Evolutionary conservation across 139 green algal species (phyloP), one percentile per base, ranked within the genome.

Genomic region (Trebouxia sp.): DNA sequence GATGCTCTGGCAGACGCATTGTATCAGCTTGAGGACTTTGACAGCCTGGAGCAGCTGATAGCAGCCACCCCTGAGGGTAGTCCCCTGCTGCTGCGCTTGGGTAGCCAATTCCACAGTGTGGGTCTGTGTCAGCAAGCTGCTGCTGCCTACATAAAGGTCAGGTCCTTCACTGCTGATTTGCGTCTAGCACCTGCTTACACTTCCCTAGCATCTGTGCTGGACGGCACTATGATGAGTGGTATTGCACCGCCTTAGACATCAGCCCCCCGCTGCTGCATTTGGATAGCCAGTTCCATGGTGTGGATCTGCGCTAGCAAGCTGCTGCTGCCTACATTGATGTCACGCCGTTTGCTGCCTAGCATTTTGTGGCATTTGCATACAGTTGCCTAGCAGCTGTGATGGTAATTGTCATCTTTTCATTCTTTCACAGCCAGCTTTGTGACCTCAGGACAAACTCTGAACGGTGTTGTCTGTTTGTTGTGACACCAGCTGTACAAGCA

Each of bases 61-160:
- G 80, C 91, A 51, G 86, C 86, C 32, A 81, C 95, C 55, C 89
- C 92, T 10, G 92, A 96, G 20, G 87, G 86, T 26, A 81, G 69
- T 43, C 84, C 82, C 14, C 83, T 94, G 70, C 89, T 96, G 69
- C 30, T 78, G 39, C 78, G 86, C 69, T 87, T 95, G 7, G 91
- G 91, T 0, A 84, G 89, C 47, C 91, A 90, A 80, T 92, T 96
- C 79, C 84, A 92, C 84, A 88, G 82, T 42, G 89, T 96, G 32
- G 92, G 92, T 2, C 80, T 96, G 39, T 95, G 89, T 85, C 87
- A 90, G 48, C 85, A 94, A 69, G 93, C 87, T 26, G 92, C 94
- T 10, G 79, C 80, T 1, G 89, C 90, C 6, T 93, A 90, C 80
- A 53, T 90, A 30, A 94, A 94, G 87, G 85, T 90, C 53, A 43